Evolutionary conservation across 441 rosid species (phyloP), one percentile per base, ranked within the genome.

Genomic region (Erodium texanum): DNA sequence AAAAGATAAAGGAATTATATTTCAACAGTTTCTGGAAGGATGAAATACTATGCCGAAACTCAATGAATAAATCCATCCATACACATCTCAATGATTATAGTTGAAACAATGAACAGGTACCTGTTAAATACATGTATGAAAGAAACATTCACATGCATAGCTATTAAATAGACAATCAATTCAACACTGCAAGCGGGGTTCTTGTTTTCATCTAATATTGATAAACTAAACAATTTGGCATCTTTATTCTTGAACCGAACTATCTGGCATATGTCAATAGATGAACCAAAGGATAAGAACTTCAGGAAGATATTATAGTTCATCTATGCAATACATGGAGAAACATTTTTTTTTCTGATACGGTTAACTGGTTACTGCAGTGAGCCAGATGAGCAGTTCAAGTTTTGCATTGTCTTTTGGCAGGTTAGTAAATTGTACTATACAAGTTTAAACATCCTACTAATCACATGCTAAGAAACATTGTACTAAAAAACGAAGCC

Each of bases 71-170:
- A 62, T 24, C 4, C 24, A 24, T 62, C 19, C 7, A 23, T 18
- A 52, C 22, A 54, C 61, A 54, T 54, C 61, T 18, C 61, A 54
- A 5, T 54, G 16, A 19, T 5, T 7, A 54, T 54, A 19, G 62
- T 9, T 18, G 19, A 54, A 19, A 54, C 16, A 3, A 19, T 54
- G 22, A 54, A 54, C 24, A 54, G 16, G 62, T 8, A 10, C 62
- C 23, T 18, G 19, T 18, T 54, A 19, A 54, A 54, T 18, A 54
- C 24, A 18, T 54, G 8, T 12, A 54, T 54, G 23, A 54, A 54
- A 54, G 58, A 54, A 54, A 54, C 62, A 54, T 54, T 54, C 62
- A 54, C 11, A 54, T 54, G 62, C 24, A 54, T 43, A 54, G 23
- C 23, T 1, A 54, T 20, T 24, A 7, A 43, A 43, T 22, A 10